These are phyloP conservation scores for Tillandsia fasciculata DNA, from an alignment of 176 grass and related monocot genomes.

Conservation along the genomic window DNA sequence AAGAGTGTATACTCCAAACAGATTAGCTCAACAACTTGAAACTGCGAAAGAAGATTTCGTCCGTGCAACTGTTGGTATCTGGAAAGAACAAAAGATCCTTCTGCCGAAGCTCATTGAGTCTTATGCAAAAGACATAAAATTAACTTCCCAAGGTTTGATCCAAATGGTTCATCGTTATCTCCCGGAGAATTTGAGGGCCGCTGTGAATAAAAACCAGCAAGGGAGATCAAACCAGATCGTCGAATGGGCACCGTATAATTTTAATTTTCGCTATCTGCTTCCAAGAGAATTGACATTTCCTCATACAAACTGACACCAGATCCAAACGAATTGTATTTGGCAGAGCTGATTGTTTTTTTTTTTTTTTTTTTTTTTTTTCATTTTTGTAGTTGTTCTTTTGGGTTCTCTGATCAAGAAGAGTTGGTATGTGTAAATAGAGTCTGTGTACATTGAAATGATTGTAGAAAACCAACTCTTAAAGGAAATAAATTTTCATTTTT, in stretches of 20 bases:
- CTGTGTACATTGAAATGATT: neutral
- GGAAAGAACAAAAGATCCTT: conserved; percentile 83
- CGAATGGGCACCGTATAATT: conserved; percentile 83
- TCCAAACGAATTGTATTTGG: too few relatives aligned
- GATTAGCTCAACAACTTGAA: conserved; percentile 81
- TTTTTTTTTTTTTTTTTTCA: neutral
- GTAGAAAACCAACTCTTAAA: neutral
- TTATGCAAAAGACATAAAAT: conserved; percentile 78
- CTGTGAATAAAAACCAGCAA: conserved; percentile 73
- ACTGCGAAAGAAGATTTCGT: conserved; percentile 84
- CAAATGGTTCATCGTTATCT: conserved; percentile 82
- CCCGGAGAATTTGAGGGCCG: conserved; percentile 65
- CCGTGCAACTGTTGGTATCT: conserved; percentile 74
- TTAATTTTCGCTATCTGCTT: conserved; percentile 68
- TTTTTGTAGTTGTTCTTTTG: neutral
- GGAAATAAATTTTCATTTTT: neutral
- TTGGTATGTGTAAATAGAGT: conserved; percentile 2
- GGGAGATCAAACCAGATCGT: conserved; percentile 58
- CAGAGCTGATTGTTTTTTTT: neutral
- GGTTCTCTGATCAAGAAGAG: neutral
- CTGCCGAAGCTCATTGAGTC: conserved; percentile 69
- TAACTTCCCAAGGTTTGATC: conserved; percentile 59
- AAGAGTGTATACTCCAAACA: conserved; percentile 67
- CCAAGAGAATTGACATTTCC: conserved; percentile 72
- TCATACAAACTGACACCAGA: conserved; percentile 42